Base-by-base conservation (phyloP, 257 asterid genomes). In the Anisodus tanguticus region DNA sequence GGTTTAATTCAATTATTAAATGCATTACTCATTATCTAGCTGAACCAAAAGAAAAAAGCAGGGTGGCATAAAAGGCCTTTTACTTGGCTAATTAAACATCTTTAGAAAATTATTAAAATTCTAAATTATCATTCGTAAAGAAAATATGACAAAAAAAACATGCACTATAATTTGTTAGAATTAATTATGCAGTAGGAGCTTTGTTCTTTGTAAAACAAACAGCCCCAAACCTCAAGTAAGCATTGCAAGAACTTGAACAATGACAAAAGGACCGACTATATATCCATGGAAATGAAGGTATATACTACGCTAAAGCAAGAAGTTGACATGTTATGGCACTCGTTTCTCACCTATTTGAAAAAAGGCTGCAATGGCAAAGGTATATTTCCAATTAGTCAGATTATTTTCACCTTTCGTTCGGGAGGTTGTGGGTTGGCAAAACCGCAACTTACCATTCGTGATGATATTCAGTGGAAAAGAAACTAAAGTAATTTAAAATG, bases 1-100 rank as follows among this genome's bases (percentile, higher is more conserved):
- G 91, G 84, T 83, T 79, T 9, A 43, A 87, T 85, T 72, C 79
- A 80, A 31, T 74, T 11, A 19, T 59, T 49, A 62, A 49, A 26
- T 77, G 64, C 58, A 60, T 77, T 51, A 77, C 2, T 22, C 13
- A 26, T 15, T 77, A 64, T 13, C 63, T 31, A 53, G 49, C 82
- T 31, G 82, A 53, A 53, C 58, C 45, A 77, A 7, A 77, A 26
- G 26, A 49, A 47, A 76, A 51, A 76, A 51, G 43, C 43, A 72
- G 63, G 60, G 22, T 26, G 43, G 63, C 63, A 51, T 8, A 76
- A 76, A 49, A 76, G 13, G 13, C 62, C 16, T 43, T 49, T 15
- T 15, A 76, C 62, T 49, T 76, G 81, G 41, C 62, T 76, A 49
- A 66, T 31, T 66, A 66, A 31, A 66, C 8, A 22, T 63, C 39